Evolutionary conservation across 2,329 filamentous ascomycete genomes (phyloP).

Genomic region (Capronia coronata): DNA sequence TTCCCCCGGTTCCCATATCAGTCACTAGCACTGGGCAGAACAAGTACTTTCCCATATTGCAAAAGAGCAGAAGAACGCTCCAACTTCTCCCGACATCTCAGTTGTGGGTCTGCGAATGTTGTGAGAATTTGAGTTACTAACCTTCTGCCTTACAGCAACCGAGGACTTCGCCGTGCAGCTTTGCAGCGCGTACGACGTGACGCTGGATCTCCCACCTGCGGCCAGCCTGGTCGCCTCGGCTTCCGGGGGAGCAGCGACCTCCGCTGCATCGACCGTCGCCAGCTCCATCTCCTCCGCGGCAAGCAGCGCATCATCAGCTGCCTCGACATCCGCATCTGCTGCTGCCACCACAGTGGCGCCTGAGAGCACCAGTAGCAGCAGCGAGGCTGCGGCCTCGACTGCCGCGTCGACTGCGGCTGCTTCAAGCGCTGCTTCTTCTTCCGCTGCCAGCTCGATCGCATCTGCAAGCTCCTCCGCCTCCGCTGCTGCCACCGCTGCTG

Average conservation of each 20-base stretch:
- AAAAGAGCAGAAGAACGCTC: neutral
- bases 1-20: too few relatives aligned
- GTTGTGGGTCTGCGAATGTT: too few relatives aligned
- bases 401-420: neutral
- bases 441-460: neutral
- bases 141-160: conserved; percentile 2
- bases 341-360: too few relatives aligned
- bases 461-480: neutral
- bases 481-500: neutral
- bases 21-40: too few relatives aligned
- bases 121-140: neutral
- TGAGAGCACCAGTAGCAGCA: too few relatives aligned
- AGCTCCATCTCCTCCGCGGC: neutral
- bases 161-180: neutral
- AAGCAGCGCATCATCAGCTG: neutral
- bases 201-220: neutral
- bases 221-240: neutral
- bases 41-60: too few relatives aligned
- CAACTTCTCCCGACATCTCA: too few relatives aligned
- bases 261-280: neutral
- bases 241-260: neutral
- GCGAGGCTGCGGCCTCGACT: neutral
- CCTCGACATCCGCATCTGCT: too few relatives aligned
- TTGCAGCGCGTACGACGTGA: conserved; percentile 1
- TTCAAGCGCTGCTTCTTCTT: neutral